Evolutionary conservation across 1,284 basidiomycete species (phyloP).

Genomic region (Ceratobasidium papillatum): DNA sequence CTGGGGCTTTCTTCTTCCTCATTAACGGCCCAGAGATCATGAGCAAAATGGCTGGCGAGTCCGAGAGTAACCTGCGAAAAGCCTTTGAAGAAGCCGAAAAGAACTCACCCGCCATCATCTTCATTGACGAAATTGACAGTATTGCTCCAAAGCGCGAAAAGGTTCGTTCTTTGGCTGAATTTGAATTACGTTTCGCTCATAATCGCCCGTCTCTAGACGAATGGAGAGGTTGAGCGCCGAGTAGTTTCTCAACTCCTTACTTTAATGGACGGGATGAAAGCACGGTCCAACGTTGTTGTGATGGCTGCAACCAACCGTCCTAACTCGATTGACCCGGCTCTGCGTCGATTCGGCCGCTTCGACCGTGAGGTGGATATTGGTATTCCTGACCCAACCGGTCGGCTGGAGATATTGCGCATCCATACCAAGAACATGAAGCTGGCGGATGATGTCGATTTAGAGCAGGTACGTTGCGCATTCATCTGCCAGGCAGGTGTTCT

Average conservation of each 20-base stretch:
- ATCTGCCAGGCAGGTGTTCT: background rate
- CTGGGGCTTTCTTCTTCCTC: slow-evolving; percentile 99
- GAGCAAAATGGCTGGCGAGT: slow-evolving; percentile 99
- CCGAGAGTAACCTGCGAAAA: slow-evolving; percentile 95
- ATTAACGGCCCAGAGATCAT: slow-evolving; percentile 99
- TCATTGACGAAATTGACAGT: slow-evolving; percentile 99
- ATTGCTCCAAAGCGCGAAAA: slow-evolving; percentile 99
- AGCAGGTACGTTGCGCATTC: slow-evolving; percentile 68
- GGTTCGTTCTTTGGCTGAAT: slow-evolving; percentile 56
- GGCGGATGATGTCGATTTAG: slow-evolving; percentile 96
- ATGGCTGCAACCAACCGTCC: slow-evolving; percentile 99
- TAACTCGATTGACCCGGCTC: slow-evolving; percentile 98
- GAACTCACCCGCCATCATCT: slow-evolving; percentile 99
- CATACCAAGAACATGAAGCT: slow-evolving; percentile 99
- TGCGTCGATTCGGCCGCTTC: slow-evolving; percentile 98
- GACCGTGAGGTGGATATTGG: slow-evolving; percentile 99
- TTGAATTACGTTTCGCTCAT: slow-evolving; percentile 7
- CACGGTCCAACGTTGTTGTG: slow-evolving; percentile 98
- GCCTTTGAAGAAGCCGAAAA: slow-evolving; percentile 99
- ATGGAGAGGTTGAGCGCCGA: slow-evolving; percentile 98
- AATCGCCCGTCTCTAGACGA: slow-evolving; percentile 68
- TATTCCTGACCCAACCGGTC: slow-evolving; percentile 98
- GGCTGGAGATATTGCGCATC: slow-evolving; percentile 97
- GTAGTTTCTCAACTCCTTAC: slow-evolving; percentile 98
- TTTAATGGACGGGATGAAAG: slow-evolving; percentile 98